phyloP scores from a whole-genome alignment of 805 yeast genomes.

The Yamadazyma paraphyllophila region DNA sequence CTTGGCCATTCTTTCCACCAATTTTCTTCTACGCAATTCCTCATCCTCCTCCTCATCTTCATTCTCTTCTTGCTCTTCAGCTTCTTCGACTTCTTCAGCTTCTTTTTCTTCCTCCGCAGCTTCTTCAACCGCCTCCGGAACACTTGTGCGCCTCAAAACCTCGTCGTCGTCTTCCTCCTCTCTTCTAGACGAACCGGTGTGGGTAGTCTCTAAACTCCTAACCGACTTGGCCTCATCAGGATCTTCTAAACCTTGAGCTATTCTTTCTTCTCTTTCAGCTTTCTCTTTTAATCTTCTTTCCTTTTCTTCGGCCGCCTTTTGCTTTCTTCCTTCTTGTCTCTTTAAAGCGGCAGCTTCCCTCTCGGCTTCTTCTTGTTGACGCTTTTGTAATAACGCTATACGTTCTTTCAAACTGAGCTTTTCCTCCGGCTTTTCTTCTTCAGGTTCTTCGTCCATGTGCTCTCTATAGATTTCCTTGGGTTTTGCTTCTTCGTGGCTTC shows the following conservation, averaged over 20 bases:
- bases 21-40: slow-evolving; percentile 68
- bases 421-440: slow-evolving; percentile 50
- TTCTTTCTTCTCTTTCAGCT: slow-evolving; percentile 16
- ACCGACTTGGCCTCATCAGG: slow-evolving; percentile 5
- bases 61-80: slow-evolving; percentile 47
- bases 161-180: neutral
- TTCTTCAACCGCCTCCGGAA: neutral
- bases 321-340: slow-evolving; percentile 52
- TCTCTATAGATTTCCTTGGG: slow-evolving; percentile 24
- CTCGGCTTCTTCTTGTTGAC: slow-evolving; percentile 78
- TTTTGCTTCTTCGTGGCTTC: slow-evolving; percentile 19
- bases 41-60: slow-evolving; percentile 70
- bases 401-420: slow-evolving; percentile 83
- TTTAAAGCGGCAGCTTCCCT: slow-evolving; percentile 59
- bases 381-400: slow-evolving; percentile 77
- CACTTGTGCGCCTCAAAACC: no score
- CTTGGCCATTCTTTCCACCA: slow-evolving; percentile 95
- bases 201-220: slow-evolving; percentile 1
- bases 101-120: neutral
- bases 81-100: slow-evolving; percentile 12
- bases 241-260: slow-evolving; percentile 10
- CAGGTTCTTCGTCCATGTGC: slow-evolving; percentile 22
- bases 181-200: slow-evolving; percentile 9
- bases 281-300: slow-evolving; percentile 15
- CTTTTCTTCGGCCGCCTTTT: slow-evolving; percentile 33